phyloP scores from a whole-genome alignment of 495 filamentous ascomycete genomes.

The Choiromyces venosus region DNA sequence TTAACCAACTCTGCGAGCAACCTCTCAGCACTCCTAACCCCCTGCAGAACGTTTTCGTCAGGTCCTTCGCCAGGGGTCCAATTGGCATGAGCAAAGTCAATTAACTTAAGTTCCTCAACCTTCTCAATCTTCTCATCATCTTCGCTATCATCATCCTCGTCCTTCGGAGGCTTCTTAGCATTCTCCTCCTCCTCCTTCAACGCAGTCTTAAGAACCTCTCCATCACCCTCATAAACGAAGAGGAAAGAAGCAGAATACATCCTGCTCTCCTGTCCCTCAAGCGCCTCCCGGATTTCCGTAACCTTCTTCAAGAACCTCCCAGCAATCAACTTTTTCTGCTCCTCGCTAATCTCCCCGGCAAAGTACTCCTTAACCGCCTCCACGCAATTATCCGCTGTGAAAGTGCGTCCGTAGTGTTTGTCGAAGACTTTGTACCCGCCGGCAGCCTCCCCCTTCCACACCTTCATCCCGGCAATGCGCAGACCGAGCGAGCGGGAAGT shows the following conservation, averaged over 20 bases:
- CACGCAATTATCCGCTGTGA: constrained; percentile 64
- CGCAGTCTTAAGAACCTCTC: constrained; percentile 58
- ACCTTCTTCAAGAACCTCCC: constrained; percentile 64
- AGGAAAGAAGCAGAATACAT: constrained; percentile 92
- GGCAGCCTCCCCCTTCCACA: constrained; percentile 62
- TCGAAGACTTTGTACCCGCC: constrained; percentile 66
- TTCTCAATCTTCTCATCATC: constrained; percentile 62
- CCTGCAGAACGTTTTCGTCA: constrained; percentile 76
- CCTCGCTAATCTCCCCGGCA: constrained; percentile 54
- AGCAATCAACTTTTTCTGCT: constrained; percentile 54
- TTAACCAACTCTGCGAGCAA: constrained; percentile 60
- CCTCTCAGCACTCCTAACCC: constrained; percentile 65
- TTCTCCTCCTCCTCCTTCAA: constrained; percentile 56
- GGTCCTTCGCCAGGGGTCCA: constrained; percentile 82
- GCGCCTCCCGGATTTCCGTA: constrained; percentile 54
- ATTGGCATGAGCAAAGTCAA: constrained; percentile 91
- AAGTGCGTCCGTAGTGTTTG: constrained; percentile 77
- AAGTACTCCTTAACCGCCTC: constrained; percentile 73
- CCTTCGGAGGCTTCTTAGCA: constrained; percentile 39
- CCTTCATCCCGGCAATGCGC: constrained; percentile 89
- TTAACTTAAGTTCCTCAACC: constrained; percentile 77
- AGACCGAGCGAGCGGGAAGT: constrained; percentile 78
- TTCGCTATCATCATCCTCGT: constrained; percentile 60
- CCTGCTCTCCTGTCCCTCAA: constrained; percentile 73
- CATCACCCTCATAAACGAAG: constrained; percentile 88